phyloP scores from a whole-genome alignment of 1,139 yeast species.

The Kazachstania sp. region DNA sequence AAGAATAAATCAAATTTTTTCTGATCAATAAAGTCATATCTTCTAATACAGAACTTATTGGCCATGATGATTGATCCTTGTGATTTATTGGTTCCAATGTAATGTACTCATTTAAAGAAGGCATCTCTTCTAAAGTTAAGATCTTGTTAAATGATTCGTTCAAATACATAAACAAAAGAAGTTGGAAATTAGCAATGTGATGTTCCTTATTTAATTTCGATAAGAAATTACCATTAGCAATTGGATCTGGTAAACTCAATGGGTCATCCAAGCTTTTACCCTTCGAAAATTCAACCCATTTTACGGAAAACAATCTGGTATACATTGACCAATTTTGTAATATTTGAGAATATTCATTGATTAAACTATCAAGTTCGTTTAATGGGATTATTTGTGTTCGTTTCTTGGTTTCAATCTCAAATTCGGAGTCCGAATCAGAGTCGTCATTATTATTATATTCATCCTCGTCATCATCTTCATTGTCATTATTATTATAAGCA shows the following conservation, averaged over 20 bases:
- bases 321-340: conserved; percentile 84
- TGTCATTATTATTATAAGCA: neutral
- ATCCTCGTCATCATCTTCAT: neutral
- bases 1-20: conserved; percentile 24
- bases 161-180: conserved; percentile 56
- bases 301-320: conserved; percentile 60
- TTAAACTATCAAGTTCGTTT: conserved; percentile 23
- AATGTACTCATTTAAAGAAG: conserved; percentile 34
- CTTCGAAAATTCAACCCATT: conserved; percentile 44
- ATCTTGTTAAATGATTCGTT: conserved; percentile 78
- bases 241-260: conserved; percentile 39
- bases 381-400: neutral
- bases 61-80: conserved; percentile 36
- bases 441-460: conserved; percentile 7
- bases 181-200: conserved; percentile 55
- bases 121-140: conserved; percentile 68
- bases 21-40: conserved; percentile 71
- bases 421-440: neutral
- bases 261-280: conserved; percentile 1
- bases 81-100: conserved; percentile 33
- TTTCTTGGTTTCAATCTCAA: neutral
- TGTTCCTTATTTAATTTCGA: conserved; percentile 45
- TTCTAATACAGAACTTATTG: conserved; percentile 79
- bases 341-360: conserved; percentile 65
- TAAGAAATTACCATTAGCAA: conserved; percentile 53